Evolutionary conservation across 2,329 filamentous ascomycete genomes (phyloP).

Genomic region (Tolypocladium guangdongense): DNA sequence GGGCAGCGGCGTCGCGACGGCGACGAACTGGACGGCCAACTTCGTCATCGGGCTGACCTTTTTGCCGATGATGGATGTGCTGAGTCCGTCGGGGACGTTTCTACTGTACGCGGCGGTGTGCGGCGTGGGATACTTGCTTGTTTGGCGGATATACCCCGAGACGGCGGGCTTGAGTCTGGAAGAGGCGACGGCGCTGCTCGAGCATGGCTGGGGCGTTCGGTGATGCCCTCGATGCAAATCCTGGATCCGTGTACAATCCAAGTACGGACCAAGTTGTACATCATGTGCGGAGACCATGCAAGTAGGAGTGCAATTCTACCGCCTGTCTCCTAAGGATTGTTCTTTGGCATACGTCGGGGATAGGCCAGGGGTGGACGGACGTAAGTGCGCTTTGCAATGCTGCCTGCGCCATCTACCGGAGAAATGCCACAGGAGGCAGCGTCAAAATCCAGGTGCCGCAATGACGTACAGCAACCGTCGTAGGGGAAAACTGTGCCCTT

Average conservation of each 20-base stretch:
- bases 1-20: constrained; percentile 63
- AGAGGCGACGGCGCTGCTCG: constrained; percentile 62
- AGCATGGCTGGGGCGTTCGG: constrained; percentile 61
- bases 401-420: no score
- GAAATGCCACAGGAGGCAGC: no score
- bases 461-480: neutral
- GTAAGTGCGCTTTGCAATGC: no score
- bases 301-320: no score
- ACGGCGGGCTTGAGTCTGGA: constrained; percentile 74
- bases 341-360: no score
- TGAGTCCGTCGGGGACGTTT: constrained; percentile 71
- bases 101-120: constrained; percentile 68
- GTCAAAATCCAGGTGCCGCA: no score
- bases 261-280: neutral
- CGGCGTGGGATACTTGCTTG: constrained; percentile 49
- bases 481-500: neutral
- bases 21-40: constrained; percentile 80
- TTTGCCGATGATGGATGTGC: constrained; percentile 68
- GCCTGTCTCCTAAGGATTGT: no score
- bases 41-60: constrained; percentile 81
- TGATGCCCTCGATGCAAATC: constrained; percentile 13
- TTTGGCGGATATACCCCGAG: constrained; percentile 76
- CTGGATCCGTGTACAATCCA: neutral
- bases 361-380: no score
- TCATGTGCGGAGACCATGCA: neutral